Percentiles rank a stretch among this genome's conserved stretches.
phyloP scores from a whole-genome alignment of 306 rosid species.

The Quercus mongolica region DNA sequence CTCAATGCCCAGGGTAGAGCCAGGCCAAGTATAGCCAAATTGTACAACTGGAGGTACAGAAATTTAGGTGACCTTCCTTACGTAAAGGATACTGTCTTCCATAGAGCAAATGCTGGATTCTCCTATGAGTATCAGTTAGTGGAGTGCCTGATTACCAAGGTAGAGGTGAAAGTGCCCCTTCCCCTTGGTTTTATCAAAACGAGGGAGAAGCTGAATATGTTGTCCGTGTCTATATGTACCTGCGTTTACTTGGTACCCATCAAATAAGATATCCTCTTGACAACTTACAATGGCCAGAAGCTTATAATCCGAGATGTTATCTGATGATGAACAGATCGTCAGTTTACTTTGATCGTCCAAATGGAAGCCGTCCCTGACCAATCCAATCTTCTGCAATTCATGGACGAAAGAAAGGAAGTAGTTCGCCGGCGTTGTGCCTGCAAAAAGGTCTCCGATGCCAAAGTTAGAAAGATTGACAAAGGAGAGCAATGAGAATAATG shows the following conservation, averaged over 20 bases:
- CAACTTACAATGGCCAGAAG: constrained; percentile 98
- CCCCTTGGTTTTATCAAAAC: constrained; percentile 98
- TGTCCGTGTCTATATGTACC: constrained; percentile 88
- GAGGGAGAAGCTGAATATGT: constrained; percentile 94
- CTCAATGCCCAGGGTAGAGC: constrained; percentile 99
- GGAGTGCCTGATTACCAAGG: constrained; percentile 89
- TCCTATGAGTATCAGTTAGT: constrained; percentile 91
- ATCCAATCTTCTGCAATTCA: no score
- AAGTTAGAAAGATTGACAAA: no score
- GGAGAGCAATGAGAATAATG: no score
- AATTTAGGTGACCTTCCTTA: constrained; percentile 88
- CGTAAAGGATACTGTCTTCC: constrained; percentile 57
- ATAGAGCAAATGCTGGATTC: constrained; percentile 89
- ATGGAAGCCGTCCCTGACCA: no score
- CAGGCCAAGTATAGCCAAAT: constrained; percentile 87
- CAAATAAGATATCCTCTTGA: constrained; percentile 93
- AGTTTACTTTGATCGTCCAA: no score
- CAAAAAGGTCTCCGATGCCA: no score
- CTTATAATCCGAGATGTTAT: constrained; percentile 93
- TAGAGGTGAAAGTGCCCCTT: constrained; percentile 91
- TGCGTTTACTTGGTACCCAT: constrained; percentile 92
- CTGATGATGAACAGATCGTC: no score
- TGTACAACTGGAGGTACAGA: constrained; percentile 96
- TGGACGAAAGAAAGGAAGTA: no score
- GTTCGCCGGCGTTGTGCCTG: no score